A percentile compares a stretch with the other conserved stretches of the same genome.
Evolutionary conservation across 1,139 yeast species (phyloP).

Genomic region (Geotrichum phurueaensis): DNA sequence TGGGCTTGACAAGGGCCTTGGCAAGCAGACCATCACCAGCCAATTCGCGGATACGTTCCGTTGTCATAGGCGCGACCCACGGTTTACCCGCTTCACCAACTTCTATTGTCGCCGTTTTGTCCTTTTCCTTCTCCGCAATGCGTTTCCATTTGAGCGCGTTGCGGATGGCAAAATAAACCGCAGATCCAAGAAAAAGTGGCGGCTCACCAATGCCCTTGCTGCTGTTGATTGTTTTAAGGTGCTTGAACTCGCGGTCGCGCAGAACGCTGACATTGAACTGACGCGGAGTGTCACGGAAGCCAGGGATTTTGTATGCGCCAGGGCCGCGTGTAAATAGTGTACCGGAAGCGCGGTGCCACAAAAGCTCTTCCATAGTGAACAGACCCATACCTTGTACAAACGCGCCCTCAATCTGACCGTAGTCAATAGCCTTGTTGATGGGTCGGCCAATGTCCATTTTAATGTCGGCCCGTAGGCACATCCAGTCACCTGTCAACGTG

Average conservation of each 20-base stretch:
- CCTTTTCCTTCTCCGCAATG: slow-evolving; percentile 21
- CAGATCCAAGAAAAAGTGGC: slow-evolving; percentile 41
- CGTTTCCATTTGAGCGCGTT: slow-evolving; percentile 37
- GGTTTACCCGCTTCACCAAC: background rate
- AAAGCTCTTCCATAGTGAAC: slow-evolving; percentile 43
- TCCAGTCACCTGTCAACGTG: slow-evolving; percentile 44
- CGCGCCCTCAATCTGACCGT: slow-evolving; percentile 47
- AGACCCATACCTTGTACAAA: slow-evolving; percentile 45
- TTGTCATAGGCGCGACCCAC: slow-evolving; percentile 35
- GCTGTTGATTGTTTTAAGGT: slow-evolving; percentile 40
- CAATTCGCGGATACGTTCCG: slow-evolving; percentile 39
- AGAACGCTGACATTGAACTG: slow-evolving; percentile 39
- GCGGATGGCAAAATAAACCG: slow-evolving; percentile 42
- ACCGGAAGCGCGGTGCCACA: slow-evolving; percentile 41
- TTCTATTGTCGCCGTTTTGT: slow-evolving; percentile 28
- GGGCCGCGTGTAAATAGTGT: slow-evolving; percentile 43
- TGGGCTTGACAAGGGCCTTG: slow-evolving; percentile 34
- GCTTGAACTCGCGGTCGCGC: slow-evolving; percentile 39
- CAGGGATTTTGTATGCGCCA: slow-evolving; percentile 46
- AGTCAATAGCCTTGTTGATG: slow-evolving; percentile 43
- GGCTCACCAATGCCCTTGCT: slow-evolving; percentile 47
- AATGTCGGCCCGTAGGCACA: slow-evolving; percentile 39
- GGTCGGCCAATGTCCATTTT: slow-evolving; percentile 46
- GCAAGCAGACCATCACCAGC: slow-evolving; percentile 37
- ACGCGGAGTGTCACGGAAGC: slow-evolving; percentile 43